Percentiles rank a stretch among this genome's conserved stretches.
Evolutionary conservation across 495 filamentous ascomycete genomes (phyloP).

Genomic region (Lophiostoma macrostomum): DNA sequence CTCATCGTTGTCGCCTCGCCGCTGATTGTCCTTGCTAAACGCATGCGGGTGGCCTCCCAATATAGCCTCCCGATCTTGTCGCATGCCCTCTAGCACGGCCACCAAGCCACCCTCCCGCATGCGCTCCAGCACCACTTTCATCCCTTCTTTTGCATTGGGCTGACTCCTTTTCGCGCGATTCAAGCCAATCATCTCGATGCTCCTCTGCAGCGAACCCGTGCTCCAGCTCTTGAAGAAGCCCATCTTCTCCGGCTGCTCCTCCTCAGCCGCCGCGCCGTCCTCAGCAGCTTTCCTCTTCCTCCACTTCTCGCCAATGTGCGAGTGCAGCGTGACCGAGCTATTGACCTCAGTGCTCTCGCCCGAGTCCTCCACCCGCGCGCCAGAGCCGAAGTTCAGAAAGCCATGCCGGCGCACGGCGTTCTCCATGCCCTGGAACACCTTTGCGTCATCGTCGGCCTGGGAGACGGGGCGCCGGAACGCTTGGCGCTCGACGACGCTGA

Average conservation of each 20-base stretch:
- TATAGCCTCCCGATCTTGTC: constrained; percentile 55
- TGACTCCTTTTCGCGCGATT: constrained; percentile 79
- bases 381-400: constrained; percentile 20
- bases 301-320: constrained; percentile 72
- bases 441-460: constrained; percentile 7
- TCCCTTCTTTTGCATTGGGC: constrained; percentile 85
- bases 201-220: constrained; percentile 75
- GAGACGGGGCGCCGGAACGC: constrained; percentile 57
- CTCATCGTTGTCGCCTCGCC: constrained; percentile 9
- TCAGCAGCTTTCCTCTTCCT: constrained; percentile 47
- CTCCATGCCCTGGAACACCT: constrained; percentile 20
- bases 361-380: constrained; percentile 38
- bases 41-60: background rate
- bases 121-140: constrained; percentile 89
- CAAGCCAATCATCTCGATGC: constrained; percentile 84
- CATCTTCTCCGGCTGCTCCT: constrained; percentile 52
- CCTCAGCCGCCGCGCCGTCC: constrained; percentile 41
- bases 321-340: constrained; percentile 81
- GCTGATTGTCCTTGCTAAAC: background rate
- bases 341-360: constrained; percentile 73
- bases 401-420: constrained; percentile 24
- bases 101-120: constrained; percentile 79
- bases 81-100: constrained; percentile 80
- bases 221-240: constrained; percentile 72
- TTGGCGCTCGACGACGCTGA: constrained; percentile 90